Percentiles rank a stretch among this genome's conserved stretches.
Conservation (phyloP, 176 grass and related monocot species). For the Aegilops tauschii region DNA sequence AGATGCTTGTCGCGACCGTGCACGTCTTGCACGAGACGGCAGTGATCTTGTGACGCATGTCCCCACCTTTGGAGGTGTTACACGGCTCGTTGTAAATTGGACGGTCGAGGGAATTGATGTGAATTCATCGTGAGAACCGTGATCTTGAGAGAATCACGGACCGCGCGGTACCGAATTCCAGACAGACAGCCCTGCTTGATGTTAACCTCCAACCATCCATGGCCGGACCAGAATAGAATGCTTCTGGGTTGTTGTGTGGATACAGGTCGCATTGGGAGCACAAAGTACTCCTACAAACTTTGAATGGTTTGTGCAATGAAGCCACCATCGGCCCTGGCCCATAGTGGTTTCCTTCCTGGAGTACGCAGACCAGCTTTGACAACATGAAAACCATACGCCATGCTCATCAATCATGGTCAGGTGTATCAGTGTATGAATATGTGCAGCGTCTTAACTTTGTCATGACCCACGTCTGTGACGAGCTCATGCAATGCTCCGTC, state of each 20-base stretch:
- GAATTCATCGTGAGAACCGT: background rate
- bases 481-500: constrained; percentile 13
- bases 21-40: background rate
- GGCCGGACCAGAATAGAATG: too few relatives aligned
- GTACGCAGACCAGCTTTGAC: background rate
- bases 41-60: background rate
- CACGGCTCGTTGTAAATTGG: background rate
- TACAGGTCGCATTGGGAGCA: too few relatives aligned
- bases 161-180: background rate
- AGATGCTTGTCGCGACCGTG: constrained; percentile 10
- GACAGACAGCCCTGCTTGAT: background rate
- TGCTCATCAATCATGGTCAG: background rate
- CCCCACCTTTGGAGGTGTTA: background rate
- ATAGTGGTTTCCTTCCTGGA: background rate
- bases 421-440: background rate
- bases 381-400: too few relatives aligned
- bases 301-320: too few relatives aligned
- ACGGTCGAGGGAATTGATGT: background rate
- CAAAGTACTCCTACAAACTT: background rate
- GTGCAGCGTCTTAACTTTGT: background rate
- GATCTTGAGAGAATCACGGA: background rate
- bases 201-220: background rate
- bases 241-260: too few relatives aligned
- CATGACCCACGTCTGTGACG: constrained; percentile 10
- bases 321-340: too few relatives aligned